These are phyloP conservation scores for Sporothrix schenckii DNA, from an alignment of 2,329 filamentous ascomycete species.

Conservation along the genomic window DNA sequence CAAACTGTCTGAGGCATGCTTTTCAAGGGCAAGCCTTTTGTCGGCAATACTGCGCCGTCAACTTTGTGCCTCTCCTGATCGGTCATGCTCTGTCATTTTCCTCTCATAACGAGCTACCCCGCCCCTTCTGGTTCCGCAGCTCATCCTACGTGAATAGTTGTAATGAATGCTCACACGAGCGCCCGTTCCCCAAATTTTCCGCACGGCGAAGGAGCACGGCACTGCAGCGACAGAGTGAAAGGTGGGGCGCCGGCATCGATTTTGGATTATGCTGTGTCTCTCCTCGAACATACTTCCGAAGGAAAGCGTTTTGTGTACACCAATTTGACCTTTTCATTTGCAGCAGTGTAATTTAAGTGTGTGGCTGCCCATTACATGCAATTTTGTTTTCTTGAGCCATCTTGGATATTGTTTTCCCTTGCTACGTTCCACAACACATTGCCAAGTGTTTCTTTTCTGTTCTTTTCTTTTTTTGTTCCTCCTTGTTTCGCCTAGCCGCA, in stretches of 20 bases:
- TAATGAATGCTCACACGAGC: not conserved
- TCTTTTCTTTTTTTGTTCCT: not conserved
- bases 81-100: slow-evolving; percentile 25
- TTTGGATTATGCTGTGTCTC: not conserved
- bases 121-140: not conserved
- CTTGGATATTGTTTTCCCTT: not conserved
- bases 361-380: not conserved
- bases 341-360: not conserved
- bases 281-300: not conserved
- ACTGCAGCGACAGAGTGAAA: slow-evolving; percentile 4
- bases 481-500: not conserved
- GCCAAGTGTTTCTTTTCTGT: not conserved
- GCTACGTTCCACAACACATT: not conserved
- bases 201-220: slow-evolving; percentile 9
- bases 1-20: not conserved
- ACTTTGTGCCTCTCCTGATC: slow-evolving; percentile 5
- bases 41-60: not conserved
- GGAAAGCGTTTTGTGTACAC: not conserved
- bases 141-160: not conserved
- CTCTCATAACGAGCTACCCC: slow-evolving; percentile 17
- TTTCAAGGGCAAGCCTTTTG: not conserved
- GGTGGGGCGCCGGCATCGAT: slow-evolving; percentile 2
- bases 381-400: not conserved
- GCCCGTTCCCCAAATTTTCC: not conserved
- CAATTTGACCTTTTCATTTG: not conserved